Percentiles rank a stretch among this genome's conserved stretches.
Conservation (phyloP, 2,329 filamentous ascomycete species). For the Claviceps digitariae region DNA sequence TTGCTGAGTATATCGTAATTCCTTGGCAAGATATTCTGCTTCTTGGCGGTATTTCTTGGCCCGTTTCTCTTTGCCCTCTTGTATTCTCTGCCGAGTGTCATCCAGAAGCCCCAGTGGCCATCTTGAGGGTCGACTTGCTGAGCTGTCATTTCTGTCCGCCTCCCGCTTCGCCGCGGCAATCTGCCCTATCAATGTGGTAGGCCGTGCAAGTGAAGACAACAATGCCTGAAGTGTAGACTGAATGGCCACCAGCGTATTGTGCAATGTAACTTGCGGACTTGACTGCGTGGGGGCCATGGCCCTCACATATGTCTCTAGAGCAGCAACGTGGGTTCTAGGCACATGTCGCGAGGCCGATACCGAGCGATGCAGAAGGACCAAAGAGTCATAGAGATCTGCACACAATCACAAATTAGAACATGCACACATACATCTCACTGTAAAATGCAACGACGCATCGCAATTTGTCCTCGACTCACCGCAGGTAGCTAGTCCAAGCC, state of each 20-base stretch:
- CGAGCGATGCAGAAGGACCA: constrained; percentile 37
- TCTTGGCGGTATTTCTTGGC: constrained; percentile 58
- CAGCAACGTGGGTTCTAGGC: constrained; percentile 51
- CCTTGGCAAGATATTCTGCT: constrained; percentile 59
- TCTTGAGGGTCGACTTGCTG: constrained; percentile 58
- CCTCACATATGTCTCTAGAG: constrained; percentile 59
- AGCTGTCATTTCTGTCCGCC: constrained; percentile 65
- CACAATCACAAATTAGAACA: not conserved
- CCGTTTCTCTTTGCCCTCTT: constrained; percentile 74
- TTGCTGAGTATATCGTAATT: constrained; percentile 84
- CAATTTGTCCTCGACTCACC: constrained; percentile 29
- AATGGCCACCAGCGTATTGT: constrained; percentile 65
- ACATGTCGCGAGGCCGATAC: constrained; percentile 50
- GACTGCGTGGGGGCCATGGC: constrained; percentile 54
- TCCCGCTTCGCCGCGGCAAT: constrained; percentile 63
- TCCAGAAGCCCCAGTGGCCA: constrained; percentile 77
- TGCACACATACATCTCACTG: not conserved
- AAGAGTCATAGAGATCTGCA: constrained; percentile 55
- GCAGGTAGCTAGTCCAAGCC: constrained; percentile 48
- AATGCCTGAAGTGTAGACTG: constrained; percentile 75
- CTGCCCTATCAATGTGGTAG: constrained; percentile 60
- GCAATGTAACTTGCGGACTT: constrained; percentile 59
- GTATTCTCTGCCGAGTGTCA: constrained; percentile 69
- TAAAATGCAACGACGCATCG: too few relatives aligned
- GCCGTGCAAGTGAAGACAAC: constrained; percentile 63